Evolutionary conservation across 139 green algal species (phyloP).

Genomic region (Mesotaenium endlicherianum): DNA sequence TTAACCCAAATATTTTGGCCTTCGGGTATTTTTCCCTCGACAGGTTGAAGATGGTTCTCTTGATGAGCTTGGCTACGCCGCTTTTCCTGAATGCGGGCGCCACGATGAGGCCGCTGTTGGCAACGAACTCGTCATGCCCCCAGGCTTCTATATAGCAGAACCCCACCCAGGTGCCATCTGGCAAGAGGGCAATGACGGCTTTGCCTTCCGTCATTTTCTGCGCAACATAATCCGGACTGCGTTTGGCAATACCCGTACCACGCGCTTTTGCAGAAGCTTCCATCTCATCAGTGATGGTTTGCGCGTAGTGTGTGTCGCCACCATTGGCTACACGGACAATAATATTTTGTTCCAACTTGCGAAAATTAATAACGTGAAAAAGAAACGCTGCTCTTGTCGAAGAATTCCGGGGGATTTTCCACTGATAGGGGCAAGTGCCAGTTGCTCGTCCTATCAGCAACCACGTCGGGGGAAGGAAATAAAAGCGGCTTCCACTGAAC

Average conservation of each 20-base stretch:
- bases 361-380: too few species aligned
- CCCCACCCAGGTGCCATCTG: background rate
- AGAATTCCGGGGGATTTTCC: too few species aligned
- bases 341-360: too few species aligned
- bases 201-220: background rate
- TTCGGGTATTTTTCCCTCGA: background rate
- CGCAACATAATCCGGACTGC: background rate
- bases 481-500: too few species aligned
- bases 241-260: background rate
- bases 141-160: background rate
- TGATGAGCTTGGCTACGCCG: background rate
- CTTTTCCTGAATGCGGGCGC: background rate
- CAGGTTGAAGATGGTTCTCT: background rate
- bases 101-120: background rate
- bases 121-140: background rate
- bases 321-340: too few species aligned
- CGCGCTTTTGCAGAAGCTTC: background rate
- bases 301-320: too few species aligned
- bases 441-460: too few species aligned
- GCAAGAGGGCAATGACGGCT: background rate
- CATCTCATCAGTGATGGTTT: background rate
- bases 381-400: too few species aligned
- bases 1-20: background rate
- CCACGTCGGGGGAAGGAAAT: too few species aligned
- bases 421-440: too few species aligned